These are phyloP conservation scores for Magnaporthales sp. DNA, from an alignment of 2,329 filamentous ascomycete species.

Conservation along the genomic window DNA sequence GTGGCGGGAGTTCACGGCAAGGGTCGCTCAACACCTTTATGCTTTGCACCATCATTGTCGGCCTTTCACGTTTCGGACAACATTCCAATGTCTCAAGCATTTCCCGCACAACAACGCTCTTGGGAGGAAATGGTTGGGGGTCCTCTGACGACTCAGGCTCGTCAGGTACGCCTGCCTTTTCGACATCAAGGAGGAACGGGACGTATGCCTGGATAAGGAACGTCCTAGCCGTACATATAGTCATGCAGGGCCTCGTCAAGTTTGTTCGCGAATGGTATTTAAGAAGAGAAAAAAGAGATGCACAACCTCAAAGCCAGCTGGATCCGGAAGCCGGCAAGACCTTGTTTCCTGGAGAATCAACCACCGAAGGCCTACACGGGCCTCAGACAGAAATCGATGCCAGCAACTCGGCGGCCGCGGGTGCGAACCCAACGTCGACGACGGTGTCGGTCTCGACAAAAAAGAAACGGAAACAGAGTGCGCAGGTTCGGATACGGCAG, in stretches of 20 bases:
- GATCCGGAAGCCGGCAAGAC: slow-evolving; percentile 57
- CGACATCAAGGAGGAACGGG: slow-evolving; percentile 45
- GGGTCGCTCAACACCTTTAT: slow-evolving; percentile 64
- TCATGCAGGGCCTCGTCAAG: slow-evolving; percentile 64
- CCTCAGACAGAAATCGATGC: neutral
- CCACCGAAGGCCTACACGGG: neutral
- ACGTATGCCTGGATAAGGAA: slow-evolving; percentile 60
- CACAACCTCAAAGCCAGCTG: slow-evolving; percentile 34
- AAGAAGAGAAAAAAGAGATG: slow-evolving; percentile 47
- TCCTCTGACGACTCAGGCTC: slow-evolving; percentile 36
- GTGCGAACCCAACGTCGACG: neutral
- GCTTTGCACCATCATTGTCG: slow-evolving; percentile 61
- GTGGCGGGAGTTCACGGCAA: slow-evolving; percentile 59
- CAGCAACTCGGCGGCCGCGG: neutral
- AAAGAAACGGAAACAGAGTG: slow-evolving; percentile 84
- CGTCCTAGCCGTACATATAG: slow-evolving; percentile 64
- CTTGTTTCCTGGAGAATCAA: slow-evolving; percentile 18
- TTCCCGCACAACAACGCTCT: slow-evolving; percentile 27
- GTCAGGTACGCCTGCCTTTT: slow-evolving; percentile 31
- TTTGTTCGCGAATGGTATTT: slow-evolving; percentile 63
- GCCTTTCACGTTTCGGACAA: slow-evolving; percentile 41
- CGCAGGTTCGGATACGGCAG: slow-evolving; percentile 81
- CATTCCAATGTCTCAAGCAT: slow-evolving; percentile 34
- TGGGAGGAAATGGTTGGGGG: slow-evolving; percentile 17
- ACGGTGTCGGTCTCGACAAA: slow-evolving; percentile 49